phyloP scores from a whole-genome alignment of 768 basidiomycete genomes.

The Crepidotus variabilis region DNA sequence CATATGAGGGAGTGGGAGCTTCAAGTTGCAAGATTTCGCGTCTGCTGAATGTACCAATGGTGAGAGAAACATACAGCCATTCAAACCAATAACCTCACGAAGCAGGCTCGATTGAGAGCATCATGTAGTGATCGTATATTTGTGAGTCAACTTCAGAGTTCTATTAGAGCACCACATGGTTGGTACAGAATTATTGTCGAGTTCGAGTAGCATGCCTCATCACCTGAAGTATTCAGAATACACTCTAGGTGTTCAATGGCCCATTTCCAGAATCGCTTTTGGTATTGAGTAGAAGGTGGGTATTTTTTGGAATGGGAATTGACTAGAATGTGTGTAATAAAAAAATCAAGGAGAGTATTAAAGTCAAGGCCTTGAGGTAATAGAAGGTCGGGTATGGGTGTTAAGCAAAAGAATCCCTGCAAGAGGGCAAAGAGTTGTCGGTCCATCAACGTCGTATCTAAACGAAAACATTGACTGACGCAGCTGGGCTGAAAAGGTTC shows the following conservation, averaged over 20 bases:
- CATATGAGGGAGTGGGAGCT: constrained; percentile 52
- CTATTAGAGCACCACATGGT: constrained; percentile 18
- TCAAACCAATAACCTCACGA: background rate
- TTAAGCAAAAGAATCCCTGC: constrained; percentile 49
- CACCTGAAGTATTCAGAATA: constrained; percentile 17
- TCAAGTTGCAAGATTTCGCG: constrained; percentile 20
- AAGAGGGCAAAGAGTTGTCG: constrained; percentile 41
- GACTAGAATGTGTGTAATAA: constrained; percentile 49
- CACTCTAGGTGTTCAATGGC: constrained; percentile 51
- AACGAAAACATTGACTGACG: background rate
- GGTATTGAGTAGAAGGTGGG: constrained; percentile 63
- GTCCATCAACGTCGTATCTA: constrained; percentile 14
- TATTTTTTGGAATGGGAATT: constrained; percentile 51
- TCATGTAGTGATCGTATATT: constrained; percentile 61
- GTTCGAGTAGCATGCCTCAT: constrained; percentile 41
- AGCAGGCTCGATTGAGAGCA: constrained; percentile 19
- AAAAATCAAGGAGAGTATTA: constrained; percentile 45
- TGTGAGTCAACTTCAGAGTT: constrained; percentile 57
- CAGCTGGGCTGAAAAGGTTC: too few relatives aligned
- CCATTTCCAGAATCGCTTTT: constrained; percentile 74
- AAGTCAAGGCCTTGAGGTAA: constrained; percentile 39
- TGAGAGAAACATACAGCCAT: background rate
- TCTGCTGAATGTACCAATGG: background rate
- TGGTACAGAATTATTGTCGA: background rate
- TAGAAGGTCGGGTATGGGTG: constrained; percentile 35